Evolutionary conservation across 371 early-diverging fungal species (phyloP).

Genomic region (Mycotypha africana): DNA sequence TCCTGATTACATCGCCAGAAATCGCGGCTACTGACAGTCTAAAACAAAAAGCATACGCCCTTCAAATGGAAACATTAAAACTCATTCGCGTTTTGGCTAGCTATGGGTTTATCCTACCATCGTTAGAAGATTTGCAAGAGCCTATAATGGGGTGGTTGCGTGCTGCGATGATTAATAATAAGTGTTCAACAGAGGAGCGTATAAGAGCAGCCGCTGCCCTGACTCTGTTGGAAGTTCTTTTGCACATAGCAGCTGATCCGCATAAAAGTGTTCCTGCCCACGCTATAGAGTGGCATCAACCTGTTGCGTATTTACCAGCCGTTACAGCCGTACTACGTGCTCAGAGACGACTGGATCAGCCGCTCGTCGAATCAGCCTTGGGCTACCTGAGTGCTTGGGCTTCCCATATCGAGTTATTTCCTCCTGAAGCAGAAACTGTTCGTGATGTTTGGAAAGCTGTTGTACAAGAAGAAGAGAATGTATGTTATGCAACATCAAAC

Average conservation of each 20-base stretch:
- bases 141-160: slow-evolving; percentile 40
- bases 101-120: slow-evolving; percentile 47
- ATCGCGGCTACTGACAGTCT: slow-evolving; percentile 9
- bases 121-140: slow-evolving; percentile 34
- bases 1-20: slow-evolving; percentile 38
- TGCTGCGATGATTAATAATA: slow-evolving; percentile 10
- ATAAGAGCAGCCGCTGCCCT: slow-evolving; percentile 21
- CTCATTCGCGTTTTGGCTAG: slow-evolving; percentile 39
- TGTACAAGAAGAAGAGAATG: not conserved
- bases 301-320: slow-evolving; percentile 38
- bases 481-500: slow-evolving; percentile 1
- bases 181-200: not conserved
- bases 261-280: slow-evolving; percentile 51
- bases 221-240: slow-evolving; percentile 22
- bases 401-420: slow-evolving; percentile 33
- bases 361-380: slow-evolving; percentile 26
- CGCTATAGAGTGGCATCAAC: slow-evolving; percentile 56
- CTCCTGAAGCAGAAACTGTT: slow-evolving; percentile 10
- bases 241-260: slow-evolving; percentile 51
- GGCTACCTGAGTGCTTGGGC: slow-evolving; percentile 51
- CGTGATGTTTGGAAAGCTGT: slow-evolving; percentile 20
- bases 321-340: slow-evolving; percentile 19
- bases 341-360: not conserved
- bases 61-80: slow-evolving; percentile 44
- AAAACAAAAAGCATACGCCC: slow-evolving; percentile 31